Evolutionary conservation across 2,329 filamentous ascomycete genomes (phyloP), one percentile per base, ranked within the genome.

Genomic region (Paecilomyces sp.): DNA sequence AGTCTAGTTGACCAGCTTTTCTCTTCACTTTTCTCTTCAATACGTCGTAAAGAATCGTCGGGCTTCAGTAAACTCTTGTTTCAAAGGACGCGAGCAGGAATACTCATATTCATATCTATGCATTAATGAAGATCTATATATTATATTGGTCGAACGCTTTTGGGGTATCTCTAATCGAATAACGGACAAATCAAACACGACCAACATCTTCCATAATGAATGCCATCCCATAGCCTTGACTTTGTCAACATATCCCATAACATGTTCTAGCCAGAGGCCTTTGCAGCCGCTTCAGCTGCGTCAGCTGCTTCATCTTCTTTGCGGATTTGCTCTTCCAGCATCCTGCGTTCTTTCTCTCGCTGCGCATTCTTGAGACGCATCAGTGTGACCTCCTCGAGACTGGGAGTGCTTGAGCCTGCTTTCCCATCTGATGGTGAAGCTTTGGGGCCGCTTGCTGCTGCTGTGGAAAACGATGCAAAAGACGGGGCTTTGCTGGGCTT

Each of bases 361-460:
- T 86, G 83, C 1, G 83, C 83, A 59, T 80, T 83, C 63, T 82
- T 82, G 50, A 87, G 64, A 59, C 83, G 78, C 61, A 82, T 85
- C 74, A 85, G 78, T 1, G 81, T 85, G 56, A 76, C 61, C 53
- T 80, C 77, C 62, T 79, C 72, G n/a, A 79, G 61, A 58, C 72
- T 79, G 11, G 75, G 75, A 41, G 68, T 70, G 22, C 69, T 72
- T 5, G 67, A 53, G 3, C 67, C 67, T 11, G 70, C 66, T 8
- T 64, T 60, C 18, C 51, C 34, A 1, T 59, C 55, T 4, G 68
- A 62, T 22, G 68, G 65, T 13, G 69, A 64, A 3, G 68, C 59
- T 13, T 70, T 71, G 1, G 73, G 62, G 6, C 67, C 62, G 34
- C 63, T 67, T 30, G 67, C 64, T 6, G 68, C 66, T n/a, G 72